Evolutionary conservation across 1,284 basidiomycete genomes (phyloP).

Genomic region (Peniophora sp.): DNA sequence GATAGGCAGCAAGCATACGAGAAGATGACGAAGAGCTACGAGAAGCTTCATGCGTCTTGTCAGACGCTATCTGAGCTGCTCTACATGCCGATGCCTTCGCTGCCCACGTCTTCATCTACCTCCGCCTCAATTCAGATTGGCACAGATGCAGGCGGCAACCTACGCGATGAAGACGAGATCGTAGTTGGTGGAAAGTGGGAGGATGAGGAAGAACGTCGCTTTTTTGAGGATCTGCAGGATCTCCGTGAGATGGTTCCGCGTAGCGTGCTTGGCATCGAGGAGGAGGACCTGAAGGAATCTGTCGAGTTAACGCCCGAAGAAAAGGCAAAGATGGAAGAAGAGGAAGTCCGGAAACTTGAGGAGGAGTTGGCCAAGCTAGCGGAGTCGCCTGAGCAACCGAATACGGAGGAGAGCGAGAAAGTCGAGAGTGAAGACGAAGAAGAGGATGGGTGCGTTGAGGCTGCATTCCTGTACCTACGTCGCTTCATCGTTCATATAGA

Average conservation of each 20-base stretch:
- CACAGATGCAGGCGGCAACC: slow-evolving; percentile 33
- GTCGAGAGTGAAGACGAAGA: slow-evolving; percentile 24
- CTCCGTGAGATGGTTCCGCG: slow-evolving; percentile 88
- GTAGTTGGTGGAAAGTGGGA: slow-evolving; percentile 90
- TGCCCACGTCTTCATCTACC: slow-evolving; percentile 77
- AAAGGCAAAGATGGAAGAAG: slow-evolving; percentile 43
- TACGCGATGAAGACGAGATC: slow-evolving; percentile 40
- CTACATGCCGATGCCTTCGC: slow-evolving; percentile 69
- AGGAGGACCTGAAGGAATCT: slow-evolving; percentile 25
- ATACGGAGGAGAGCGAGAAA: slow-evolving; percentile 14
- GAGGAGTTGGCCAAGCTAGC: slow-evolving; percentile 52
- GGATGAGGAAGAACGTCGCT: slow-evolving; percentile 92
- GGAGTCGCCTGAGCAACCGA: slow-evolving; percentile 28
- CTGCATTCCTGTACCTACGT: slow-evolving; percentile 2
- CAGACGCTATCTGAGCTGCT: slow-evolving; percentile 90
- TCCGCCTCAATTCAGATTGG: slow-evolving; percentile 74
- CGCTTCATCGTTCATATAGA: slow-evolving; percentile 21
- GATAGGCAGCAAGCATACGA: slow-evolving; percentile 98
- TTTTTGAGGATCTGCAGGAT: slow-evolving; percentile 93
- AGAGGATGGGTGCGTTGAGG: slow-evolving; percentile 41
- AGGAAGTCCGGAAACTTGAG: slow-evolving; percentile 61
- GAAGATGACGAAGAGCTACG: slow-evolving; percentile 94
- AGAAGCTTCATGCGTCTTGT: slow-evolving; percentile 81
- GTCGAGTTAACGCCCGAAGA: slow-evolving; percentile 36
- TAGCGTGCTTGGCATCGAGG: slow-evolving; percentile 79